Conservation (phyloP, 1,284 basidiomycete species). For the Sporisorium reilianum region DNA sequence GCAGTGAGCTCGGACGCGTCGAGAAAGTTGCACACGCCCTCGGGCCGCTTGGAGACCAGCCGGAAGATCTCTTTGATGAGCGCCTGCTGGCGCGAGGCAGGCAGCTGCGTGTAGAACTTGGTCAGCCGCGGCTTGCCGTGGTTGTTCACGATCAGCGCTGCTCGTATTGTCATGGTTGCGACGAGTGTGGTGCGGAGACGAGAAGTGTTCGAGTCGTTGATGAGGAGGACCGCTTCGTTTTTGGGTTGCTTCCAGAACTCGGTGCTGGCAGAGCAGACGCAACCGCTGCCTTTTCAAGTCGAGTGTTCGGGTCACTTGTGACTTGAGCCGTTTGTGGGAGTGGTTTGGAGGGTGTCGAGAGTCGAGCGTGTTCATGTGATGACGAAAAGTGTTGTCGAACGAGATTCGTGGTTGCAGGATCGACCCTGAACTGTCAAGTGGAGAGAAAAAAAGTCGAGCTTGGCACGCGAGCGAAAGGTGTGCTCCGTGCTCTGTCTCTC, state of each 20-base stretch:
- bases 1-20: slow-evolving; percentile 66
- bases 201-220: no score
- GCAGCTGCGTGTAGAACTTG: slow-evolving; percentile 82
- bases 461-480: no score
- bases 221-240: background rate
- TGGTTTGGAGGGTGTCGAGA: background rate
- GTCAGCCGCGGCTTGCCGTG: slow-evolving; percentile 88
- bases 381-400: background rate
- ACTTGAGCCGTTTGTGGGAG: background rate
- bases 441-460: background rate
- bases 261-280: no score
- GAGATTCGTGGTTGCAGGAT: background rate
- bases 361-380: background rate
- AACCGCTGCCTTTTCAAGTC: background rate
- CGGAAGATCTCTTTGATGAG: slow-evolving; percentile 64
- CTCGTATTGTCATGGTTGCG: slow-evolving; percentile 81
- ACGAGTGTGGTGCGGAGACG: slow-evolving; percentile 58
- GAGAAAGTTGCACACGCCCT: slow-evolving; percentile 66
- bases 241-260: background rate
- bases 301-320: background rate
- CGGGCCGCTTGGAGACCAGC: slow-evolving; percentile 63
- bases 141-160: slow-evolving; percentile 86
- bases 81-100: slow-evolving; percentile 62
- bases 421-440: slow-evolving; percentile 1
- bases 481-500: no score